Conservation (phyloP, 106 monocot species). For the Dendrobium officinale region DNA sequence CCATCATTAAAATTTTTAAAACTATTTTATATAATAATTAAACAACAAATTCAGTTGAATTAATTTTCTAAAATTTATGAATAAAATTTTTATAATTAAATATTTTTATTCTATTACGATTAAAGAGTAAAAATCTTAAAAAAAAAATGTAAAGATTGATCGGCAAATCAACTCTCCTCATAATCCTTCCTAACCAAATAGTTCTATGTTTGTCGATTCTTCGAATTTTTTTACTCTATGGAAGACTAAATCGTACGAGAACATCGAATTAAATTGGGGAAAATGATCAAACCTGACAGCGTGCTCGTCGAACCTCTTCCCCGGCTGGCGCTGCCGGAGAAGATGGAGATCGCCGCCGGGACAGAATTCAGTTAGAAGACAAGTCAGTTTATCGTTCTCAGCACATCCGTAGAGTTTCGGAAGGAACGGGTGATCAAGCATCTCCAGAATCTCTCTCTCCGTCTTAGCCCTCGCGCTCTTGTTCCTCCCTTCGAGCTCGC, state of each 20-base stretch:
- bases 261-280: not conserved
- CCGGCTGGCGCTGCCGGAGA: slow-evolving; percentile 60
- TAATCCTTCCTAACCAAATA: too few species aligned
- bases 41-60: too few species aligned
- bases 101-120: too few species aligned
- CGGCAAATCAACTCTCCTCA: too few species aligned
- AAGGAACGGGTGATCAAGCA: slow-evolving; percentile 72
- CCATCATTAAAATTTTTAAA: too few species aligned
- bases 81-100: too few species aligned
- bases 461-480: slow-evolving; percentile 63
- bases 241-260: not conserved
- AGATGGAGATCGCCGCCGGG: slow-evolving; percentile 83
- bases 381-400: slow-evolving; percentile 59
- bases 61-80: too few species aligned
- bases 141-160: too few species aligned
- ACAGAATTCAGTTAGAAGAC: slow-evolving; percentile 77
- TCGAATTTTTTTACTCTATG: too few species aligned
- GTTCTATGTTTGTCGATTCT: too few species aligned
- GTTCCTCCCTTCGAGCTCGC: slow-evolving; percentile 63
- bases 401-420: slow-evolving; percentile 53
- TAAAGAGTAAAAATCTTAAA: too few species aligned
- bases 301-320: slow-evolving; percentile 50
- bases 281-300: slow-evolving; percentile 40
- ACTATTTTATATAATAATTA: too few species aligned
- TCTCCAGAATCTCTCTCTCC: slow-evolving; percentile 62